A percentile compares a stretch with the other conserved stretches of the same genome.
These are phyloP conservation scores for Casuarina glauca DNA, from an alignment of 306 rosid genomes.

Conservation along the genomic window DNA sequence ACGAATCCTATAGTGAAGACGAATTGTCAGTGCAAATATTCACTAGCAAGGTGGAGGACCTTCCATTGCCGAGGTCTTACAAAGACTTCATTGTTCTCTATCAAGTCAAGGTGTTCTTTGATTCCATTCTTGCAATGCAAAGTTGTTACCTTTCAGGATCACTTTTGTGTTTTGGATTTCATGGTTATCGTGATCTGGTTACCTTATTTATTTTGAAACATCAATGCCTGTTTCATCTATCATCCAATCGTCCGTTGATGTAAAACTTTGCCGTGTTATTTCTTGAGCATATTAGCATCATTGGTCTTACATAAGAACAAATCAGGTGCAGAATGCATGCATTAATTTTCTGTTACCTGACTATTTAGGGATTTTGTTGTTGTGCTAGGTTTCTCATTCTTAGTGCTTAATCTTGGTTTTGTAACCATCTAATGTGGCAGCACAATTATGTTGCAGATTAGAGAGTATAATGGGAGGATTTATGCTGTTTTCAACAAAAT, in stretches of 20 bases:
- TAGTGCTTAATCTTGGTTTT: neutral
- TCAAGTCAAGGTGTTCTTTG: neutral
- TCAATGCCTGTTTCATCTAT: neutral
- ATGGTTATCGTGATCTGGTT: neutral
- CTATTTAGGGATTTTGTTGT: neutral
- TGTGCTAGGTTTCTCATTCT: neutral
- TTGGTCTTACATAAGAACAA: neutral
- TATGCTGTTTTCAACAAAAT: neutral
- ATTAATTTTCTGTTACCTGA: neutral
- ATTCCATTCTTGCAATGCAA: neutral
- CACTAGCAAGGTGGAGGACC: neutral
- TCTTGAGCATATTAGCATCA: neutral
- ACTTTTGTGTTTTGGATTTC: neutral
- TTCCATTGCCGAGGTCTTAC: neutral
- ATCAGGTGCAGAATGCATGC: neutral
- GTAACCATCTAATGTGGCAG: neutral
- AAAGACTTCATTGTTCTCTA: neutral
- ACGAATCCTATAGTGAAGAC: neutral
- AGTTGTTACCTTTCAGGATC: neutral
- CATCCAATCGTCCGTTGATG: neutral
- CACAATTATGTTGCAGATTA: constrained; percentile 4
- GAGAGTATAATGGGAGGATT: neutral
- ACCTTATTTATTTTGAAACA: neutral
- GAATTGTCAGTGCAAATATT: neutral
- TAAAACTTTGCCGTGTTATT: neutral